phyloP scores from a whole-genome alignment of 441 rosid species.

The Macaranga tanarius region DNA sequence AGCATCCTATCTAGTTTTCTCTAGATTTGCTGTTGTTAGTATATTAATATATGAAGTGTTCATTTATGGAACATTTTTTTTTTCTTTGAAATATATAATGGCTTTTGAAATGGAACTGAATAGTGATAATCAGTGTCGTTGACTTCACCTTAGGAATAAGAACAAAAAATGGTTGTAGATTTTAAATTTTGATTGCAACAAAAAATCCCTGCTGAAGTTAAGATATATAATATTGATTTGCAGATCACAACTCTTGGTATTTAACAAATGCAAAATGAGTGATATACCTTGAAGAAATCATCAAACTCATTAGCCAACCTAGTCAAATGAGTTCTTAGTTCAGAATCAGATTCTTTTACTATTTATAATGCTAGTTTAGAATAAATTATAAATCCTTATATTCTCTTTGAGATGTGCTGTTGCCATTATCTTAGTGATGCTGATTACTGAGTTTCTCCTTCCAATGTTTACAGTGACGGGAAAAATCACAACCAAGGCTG shows the following conservation, averaged over 20 bases:
- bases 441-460: conserved; percentile 3
- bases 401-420: conserved; percentile 3
- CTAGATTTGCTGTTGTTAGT: conserved; percentile 20
- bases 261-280: too few relatives aligned
- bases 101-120: background rate
- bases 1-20: conserved; percentile 17
- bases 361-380: too few relatives aligned
- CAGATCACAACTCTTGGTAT: too few relatives aligned
- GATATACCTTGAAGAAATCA: too few relatives aligned
- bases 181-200: too few relatives aligned
- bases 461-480: conserved; percentile 51
- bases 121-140: background rate
- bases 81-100: background rate
- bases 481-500: conserved; percentile 72
- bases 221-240: too few relatives aligned
- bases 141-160: background rate
- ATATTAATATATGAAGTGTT: background rate
- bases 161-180: too few relatives aligned
- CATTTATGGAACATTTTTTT: too few relatives aligned
- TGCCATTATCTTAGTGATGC: conserved; percentile 3
- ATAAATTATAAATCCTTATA: background rate
- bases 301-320: too few relatives aligned
- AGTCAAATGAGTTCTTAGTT: too few relatives aligned
- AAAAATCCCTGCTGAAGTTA: too few relatives aligned
- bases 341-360: too few relatives aligned